Evolutionary conservation across 2,329 filamentous ascomycete genomes (phyloP), one percentile per base, ranked within the genome.

Genomic region (Paramyrothecium sp.): DNA sequence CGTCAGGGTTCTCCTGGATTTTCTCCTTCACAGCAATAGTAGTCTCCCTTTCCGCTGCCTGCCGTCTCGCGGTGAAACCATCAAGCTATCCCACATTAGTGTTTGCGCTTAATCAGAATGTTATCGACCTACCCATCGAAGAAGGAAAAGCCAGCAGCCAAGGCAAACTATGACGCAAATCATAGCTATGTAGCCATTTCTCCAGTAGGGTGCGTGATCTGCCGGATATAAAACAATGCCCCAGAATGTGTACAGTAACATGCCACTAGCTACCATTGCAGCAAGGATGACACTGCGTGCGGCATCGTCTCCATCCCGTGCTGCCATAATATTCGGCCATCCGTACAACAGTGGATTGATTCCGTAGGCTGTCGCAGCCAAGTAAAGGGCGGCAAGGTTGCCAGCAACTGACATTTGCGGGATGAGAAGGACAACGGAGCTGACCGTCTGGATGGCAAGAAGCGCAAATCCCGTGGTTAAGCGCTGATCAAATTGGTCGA

Each of bases 171-270:
- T 44, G n/a, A 44, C 13, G 38, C 38, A 44, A 2, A 67, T 51
- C 34, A 70, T 65, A 0, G 63, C 58, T 23, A 70, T 70, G 2
- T 61, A 64, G 0, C 68, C 68, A 23, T 67, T 70, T 41, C 62
- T 60, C 64, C 76, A 78, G 54, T 78, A 77, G 3, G 75, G 75
- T 0, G 75, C 75, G 57, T 78, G 73, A 4, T 68, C 69, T 0
- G 75, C 75, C 13, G 74, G 67, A 47, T 78, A 79, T 7, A 79
- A 60, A 0, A 68, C 63, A 5, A 79, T 76, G 0, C 76, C 77
- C 76, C 77, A 79, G 53, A 78, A 78, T 0, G 77, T 78, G 59
- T 75, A 79, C 23, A 79, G 57, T 1, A 73, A 64, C 50, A 71
- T 71, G 17, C 71, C 71, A 2, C 70, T 69, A 20, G 73, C 71